Evolutionary conservation across 2,329 filamentous ascomycete genomes (phyloP), one percentile per base, ranked within the genome.

Genomic region (Clonostachys chloroleuca): DNA sequence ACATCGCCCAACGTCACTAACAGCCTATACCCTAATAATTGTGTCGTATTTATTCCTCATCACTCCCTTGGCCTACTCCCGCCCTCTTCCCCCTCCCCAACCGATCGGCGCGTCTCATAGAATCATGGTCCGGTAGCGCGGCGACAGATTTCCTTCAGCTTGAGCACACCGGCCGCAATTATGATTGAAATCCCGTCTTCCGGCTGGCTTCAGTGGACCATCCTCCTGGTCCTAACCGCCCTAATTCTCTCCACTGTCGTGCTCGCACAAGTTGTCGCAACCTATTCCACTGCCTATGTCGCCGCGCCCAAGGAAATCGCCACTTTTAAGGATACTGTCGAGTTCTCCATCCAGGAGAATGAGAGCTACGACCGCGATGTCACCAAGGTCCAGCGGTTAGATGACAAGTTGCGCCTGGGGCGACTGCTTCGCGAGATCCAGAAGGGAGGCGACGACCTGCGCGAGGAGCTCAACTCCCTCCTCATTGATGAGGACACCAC

Each of bases 331-430:
- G 80, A 84, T 57, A 72, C 77, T 14, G 73, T 81, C 56, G 80
- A 84, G 59, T 80, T 74, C 56, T 87, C 80, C 37, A 70, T 83
- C 43, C 69, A 77, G 54, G 82, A 85, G 60, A 84, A 84, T 56
- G 81, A 84, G 62, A 78, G 72, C 56, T 84, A 84, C 59, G 78
- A 84, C 60, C 69, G 73, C 54, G 80, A 85, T 56, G 71, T 84
- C 43, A 67, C 73, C 47, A 77, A 75, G 49, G 72, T 84, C 37
- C 72, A 71, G 58, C 75, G 76, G 39, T 69, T 84, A 33, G 81
- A 84, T 52, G 81, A 85, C 61, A 83, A 83, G 67, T 59, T 84
- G 43, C 78, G 81, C 44, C 71, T 86, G 39, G 71, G 68, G 50
- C 72, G 73, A 40, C 66, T 85, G 50, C 65, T 84, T 52, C 74